Evolutionary conservation across 2,329 filamentous ascomycete genomes (phyloP), one percentile per base, ranked within the genome.

Genomic region (Amphichorda felina): DNA sequence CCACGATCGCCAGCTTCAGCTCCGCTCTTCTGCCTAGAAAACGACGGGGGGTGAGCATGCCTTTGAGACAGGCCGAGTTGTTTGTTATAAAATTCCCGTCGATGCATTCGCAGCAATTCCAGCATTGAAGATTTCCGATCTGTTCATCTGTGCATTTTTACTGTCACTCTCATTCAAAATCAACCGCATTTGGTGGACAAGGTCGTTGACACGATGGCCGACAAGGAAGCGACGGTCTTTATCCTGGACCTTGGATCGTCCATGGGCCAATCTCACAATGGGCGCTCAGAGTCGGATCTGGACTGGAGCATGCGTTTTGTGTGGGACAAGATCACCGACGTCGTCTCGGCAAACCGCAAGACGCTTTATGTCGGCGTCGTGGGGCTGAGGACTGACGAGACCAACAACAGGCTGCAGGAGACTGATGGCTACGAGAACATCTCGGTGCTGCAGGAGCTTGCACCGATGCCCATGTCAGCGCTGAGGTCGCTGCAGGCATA

Each of bases 181-280:
- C n/a, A n/a, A n/a, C n/a, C n/a, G n/a, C n/a, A n/a, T n/a, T n/a
- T n/a, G n/a, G n/a, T n/a, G n/a, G n/a, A n/a, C n/a, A n/a, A n/a
- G n/a, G n/a, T n/a, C n/a, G 22, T 33, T 18, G 18, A 5, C 25
- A 25, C 41, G 45, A 96, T 96, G 89, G 82, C 87, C 9, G 79
- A 83, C 42, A 98, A 98, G 56, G 86, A 96, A 63, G 86, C 87
- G 8, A 91, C 82, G 1, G 75, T 96, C 30, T 98, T 91, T 57
- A 81, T 98, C 46, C 61, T 98, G 41, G 91, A 98, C 60, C 66
- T 95, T 17, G 88, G 87, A 39, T 67, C 64, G 50, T 83, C 88
- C n/a, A 95, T 94, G 83, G 80, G 70, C 39, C 66, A 82, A 51
- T 71, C 66, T 47, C 73, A 76, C 46, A 69, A 75, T 60, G 85